Evolutionary conservation across 1,139 yeast genomes (phyloP), one percentile per base, ranked within the genome.

Genomic region (Geotrichum klebahnii): DNA sequence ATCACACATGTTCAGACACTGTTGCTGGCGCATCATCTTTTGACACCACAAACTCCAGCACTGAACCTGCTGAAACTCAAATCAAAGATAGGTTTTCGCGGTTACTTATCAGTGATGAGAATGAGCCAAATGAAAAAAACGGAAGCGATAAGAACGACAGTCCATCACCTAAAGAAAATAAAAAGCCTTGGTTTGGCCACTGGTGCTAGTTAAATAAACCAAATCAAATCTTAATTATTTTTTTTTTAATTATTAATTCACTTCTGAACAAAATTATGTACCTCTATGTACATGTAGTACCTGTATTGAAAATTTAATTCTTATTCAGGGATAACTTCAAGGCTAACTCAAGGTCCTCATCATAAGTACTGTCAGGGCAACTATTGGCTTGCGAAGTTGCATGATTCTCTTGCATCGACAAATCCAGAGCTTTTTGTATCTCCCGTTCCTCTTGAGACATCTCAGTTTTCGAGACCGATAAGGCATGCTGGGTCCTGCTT

Each of bases 291-390:
- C n/a, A n/a, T n/a, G n/a, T n/a, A n/a, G n/a, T n/a, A n/a, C n/a
- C n/a, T n/a, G n/a, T n/a, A n/a, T n/a, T n/a, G n/a, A n/a, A n/a
- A n/a, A n/a, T n/a, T n/a, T n/a, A n/a, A n/a, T n/a, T n/a, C n/a
- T n/a, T n/a, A n/a, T n/a, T n/a, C 48, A 45, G 26, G 5, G 56
- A 54, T 10, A 54, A 38, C 36, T 37, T 33, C 14, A 54, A 44
- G 9, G 56, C 56, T 9, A 48, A 46, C 8, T 44, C 50, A 36
- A 54, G 29, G 36, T 54, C 56, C n/a, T 52, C 55, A 10, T 54
- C 55, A 8, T 37, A 50, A 32, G 35, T 38, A 3, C 38, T 46
- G 6, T 47, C 37, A 12, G 19, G 14, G 3, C 29, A 32, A 10
- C 29, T 40, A 33, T 12, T 35, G 46, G 33, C 24, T 17, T 8